A percentile compares a stretch with the other conserved stretches of the same genome.
These are phyloP conservation scores for Pinus tabuliformis DNA, from an alignment of 75 land plant species.

Conservation along the genomic window DNA sequence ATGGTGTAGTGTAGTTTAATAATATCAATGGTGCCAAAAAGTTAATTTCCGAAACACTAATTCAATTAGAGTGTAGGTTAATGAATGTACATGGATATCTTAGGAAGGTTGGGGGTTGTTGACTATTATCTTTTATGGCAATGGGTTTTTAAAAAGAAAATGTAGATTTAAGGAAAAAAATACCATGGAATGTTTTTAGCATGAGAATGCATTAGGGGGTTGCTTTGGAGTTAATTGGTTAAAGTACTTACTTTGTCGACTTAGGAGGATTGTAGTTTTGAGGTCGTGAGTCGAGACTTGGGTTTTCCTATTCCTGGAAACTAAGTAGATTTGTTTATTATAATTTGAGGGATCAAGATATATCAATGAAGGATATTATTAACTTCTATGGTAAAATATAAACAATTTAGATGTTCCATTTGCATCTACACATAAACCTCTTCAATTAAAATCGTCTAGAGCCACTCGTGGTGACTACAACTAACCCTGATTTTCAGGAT, in stretches of 20 bases:
- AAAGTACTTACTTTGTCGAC: not conserved
- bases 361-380: not conserved
- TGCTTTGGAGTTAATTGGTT: not conserved
- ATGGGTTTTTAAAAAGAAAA: not conserved
- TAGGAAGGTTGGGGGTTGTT: not conserved
- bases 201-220: not conserved
- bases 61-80: not conserved
- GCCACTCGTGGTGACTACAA: constrained; percentile 17
- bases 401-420: not conserved
- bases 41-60: not conserved
- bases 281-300: not conserved
- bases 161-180: not conserved
- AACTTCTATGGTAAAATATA: not conserved
- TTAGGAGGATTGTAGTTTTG: not conserved
- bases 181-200: not conserved
- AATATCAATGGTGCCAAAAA: not conserved
- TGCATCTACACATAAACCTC: constrained; percentile 4
- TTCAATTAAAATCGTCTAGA: constrained; percentile 5
- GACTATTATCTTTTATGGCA: not conserved
- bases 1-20: not conserved
- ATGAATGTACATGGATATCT: not conserved
- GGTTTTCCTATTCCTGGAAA: not conserved
- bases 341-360: not conserved
- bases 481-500: constrained; percentile 23
- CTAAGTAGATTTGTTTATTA: not conserved